Conservation (phyloP, 768 basidiomycete species). For the Pluteus cervinus region DNA sequence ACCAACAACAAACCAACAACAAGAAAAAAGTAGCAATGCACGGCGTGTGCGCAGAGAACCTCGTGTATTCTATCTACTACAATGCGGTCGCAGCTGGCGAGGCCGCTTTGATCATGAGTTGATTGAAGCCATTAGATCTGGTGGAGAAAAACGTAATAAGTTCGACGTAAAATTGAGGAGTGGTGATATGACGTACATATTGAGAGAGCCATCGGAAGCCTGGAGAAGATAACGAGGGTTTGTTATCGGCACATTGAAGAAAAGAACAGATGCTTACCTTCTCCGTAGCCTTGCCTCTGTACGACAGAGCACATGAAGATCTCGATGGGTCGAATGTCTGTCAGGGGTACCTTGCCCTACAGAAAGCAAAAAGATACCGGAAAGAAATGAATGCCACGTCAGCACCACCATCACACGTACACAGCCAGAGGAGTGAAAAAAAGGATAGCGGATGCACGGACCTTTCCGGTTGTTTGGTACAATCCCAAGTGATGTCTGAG, state of each 20-base stretch:
- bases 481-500: constrained; percentile 91
- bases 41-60: too few relatives aligned
- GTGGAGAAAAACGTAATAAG: constrained; percentile 5
- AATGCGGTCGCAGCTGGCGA: too few relatives aligned
- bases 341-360: constrained; percentile 95
- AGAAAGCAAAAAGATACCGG: neutral
- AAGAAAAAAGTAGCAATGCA: too few relatives aligned
- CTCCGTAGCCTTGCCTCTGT: constrained; percentile 96
- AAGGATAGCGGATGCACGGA: constrained; percentile 23
- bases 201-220: constrained; percentile 96
- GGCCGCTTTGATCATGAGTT: too few relatives aligned
- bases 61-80: too few relatives aligned
- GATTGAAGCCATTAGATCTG: constrained; percentile 44
- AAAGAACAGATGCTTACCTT: constrained; percentile 48
- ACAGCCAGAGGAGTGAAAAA: constrained; percentile 2
- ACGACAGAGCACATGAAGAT: constrained; percentile 99
- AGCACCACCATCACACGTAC: neutral
- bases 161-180: neutral
- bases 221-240: constrained; percentile 19
- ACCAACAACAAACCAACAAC: too few relatives aligned
- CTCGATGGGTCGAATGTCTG: constrained; percentile 96
- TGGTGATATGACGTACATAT: constrained; percentile 62
- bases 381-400: neutral
- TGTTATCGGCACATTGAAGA: neutral
- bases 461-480: constrained; percentile 99